Base-by-base conservation (phyloP, 2,329 filamentous ascomycete species). In the Ophiostoma novo-ulmi region DNA sequence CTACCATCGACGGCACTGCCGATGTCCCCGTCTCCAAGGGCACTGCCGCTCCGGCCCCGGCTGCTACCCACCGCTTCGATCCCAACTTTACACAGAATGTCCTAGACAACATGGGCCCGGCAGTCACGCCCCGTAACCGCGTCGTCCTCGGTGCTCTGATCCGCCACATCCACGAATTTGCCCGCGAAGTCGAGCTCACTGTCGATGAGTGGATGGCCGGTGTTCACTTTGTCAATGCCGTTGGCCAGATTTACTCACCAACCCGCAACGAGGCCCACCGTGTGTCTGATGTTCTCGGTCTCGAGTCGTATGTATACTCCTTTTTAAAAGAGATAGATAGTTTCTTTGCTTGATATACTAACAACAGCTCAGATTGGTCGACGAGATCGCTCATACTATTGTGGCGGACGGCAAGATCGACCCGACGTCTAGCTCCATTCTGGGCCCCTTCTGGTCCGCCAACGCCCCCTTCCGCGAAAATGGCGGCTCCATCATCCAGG, bases 401-500 rank as follows among this genome's bases (percentile, higher is more conserved):
- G 84, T 85, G 68, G 81, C 84, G 70, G 80, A 80, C 68, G 75
- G 76, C 48, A 82, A 81, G n/a, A 81, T 82, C 17, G 76, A 81
- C 17, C 82, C 88, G 13, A 95, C 92, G 5, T 87, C 91, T 1
- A 91, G 91, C 4, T 88, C 92, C 58, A 93, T 97, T 74, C 85
- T 97, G 0, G 93, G 93, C 0, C 93, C 93, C 1, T 97, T 97
- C 81, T 96, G 91, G 87, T 86, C 91, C 6, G 84, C 87, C 63
- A 85, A 93, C 75, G 88, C 92, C 0, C 92, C 92, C 5, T 80
- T 85, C 71, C 85, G 89, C 66, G 80, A 87, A n/a, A 91, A 91
- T 76, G 92, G 91, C 68, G 85, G 84, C 65, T 88, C 83, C 75
- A 92, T 95, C 73, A 83, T 89, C 26, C 81, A 81, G 70, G 76